These are phyloP conservation scores for Adansonia madagascariensis DNA, from an alignment of 441 rosid species.

Conservation along the genomic window DNA sequence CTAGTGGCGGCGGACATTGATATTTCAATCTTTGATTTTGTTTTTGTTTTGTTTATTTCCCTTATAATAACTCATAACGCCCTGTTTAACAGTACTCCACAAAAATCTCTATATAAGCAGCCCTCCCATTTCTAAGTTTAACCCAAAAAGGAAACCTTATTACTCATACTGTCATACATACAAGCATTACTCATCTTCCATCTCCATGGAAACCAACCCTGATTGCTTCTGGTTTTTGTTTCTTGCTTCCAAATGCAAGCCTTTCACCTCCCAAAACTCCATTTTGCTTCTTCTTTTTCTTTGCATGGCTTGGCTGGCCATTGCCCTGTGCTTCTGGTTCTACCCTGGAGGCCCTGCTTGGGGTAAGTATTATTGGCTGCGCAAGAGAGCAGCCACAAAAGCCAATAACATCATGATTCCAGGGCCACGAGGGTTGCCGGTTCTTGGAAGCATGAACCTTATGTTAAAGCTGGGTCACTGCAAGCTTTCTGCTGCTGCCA, in stretches of 20 bases:
- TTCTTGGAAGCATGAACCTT: conserved; percentile 71
- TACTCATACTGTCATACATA: background rate
- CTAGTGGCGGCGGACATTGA: conserved; percentile 37
- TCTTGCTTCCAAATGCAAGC: conserved; percentile 40
- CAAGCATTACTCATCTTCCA: background rate
- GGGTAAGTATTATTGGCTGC: conserved; percentile 42
- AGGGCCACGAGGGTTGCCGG: conserved; percentile 76
- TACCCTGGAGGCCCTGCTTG: conserved; percentile 60
- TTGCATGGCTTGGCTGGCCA: conserved; percentile 37
- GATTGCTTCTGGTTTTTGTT: conserved; percentile 46
- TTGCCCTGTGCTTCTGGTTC: conserved; percentile 40
- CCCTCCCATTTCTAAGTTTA: conserved; percentile 28
- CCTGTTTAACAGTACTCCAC: background rate
- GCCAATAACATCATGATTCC: conserved; percentile 53
- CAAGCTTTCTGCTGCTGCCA: conserved; percentile 53
- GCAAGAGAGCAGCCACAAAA: background rate
- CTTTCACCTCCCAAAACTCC: conserved; percentile 35
- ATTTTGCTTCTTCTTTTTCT: conserved; percentile 34
- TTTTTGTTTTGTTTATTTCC: background rate
- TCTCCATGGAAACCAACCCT: conserved; percentile 42
- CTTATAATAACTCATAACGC: background rate
- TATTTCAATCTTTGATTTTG: conserved; percentile 13
- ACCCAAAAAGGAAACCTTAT: conserved; percentile 44
- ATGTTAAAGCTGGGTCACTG: conserved; percentile 74
- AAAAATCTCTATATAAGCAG: conserved; percentile 40